Percentiles rank a stretch among this genome's conserved stretches.
phyloP scores from a whole-genome alignment of 2,329 filamentous ascomycete species.

The Colletotrichum trifolii region DNA sequence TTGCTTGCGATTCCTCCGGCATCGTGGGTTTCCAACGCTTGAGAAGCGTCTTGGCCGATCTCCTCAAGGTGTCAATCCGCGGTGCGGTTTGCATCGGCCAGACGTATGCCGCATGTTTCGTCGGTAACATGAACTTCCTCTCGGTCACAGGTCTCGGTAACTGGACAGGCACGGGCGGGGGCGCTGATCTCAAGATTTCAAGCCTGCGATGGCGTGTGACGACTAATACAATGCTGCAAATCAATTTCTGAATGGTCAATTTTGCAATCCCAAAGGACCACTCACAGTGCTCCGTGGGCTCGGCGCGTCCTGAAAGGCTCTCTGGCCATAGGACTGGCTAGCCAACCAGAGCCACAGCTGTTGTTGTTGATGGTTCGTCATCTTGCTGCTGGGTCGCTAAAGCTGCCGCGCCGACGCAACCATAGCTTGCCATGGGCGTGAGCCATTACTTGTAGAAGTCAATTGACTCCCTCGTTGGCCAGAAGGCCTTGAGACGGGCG shows the following conservation, averaged over 20 bases:
- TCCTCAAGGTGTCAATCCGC: too few relatives aligned
- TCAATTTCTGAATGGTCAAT: constrained; percentile 19
- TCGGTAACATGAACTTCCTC: neutral
- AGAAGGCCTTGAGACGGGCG: neutral
- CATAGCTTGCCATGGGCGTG: neutral
- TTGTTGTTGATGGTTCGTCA: constrained; percentile 1
- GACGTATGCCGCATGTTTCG: constrained; percentile 1
- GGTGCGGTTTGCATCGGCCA: too few relatives aligned
- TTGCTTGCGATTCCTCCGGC: neutral
- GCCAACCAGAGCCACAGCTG: constrained; percentile 16
- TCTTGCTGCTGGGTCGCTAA: neutral
- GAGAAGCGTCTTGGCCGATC: too few relatives aligned
- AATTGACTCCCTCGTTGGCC: constrained; percentile 5
- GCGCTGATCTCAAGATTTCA: neutral
- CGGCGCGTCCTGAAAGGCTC: constrained; percentile 30
- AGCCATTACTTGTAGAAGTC: neutral
- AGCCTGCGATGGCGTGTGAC: constrained; percentile 9
- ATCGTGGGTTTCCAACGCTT: constrained; percentile 3
- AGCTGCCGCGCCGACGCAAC: neutral
- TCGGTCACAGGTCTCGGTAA: neutral
- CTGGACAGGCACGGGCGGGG: neutral
- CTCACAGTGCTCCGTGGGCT: constrained; percentile 15
- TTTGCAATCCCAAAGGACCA: constrained; percentile 8
- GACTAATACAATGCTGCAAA: constrained; percentile 22
- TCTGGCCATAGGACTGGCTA: neutral